Percentiles rank a stretch among this genome's conserved stretches.
phyloP scores from a whole-genome alignment of 2,329 filamentous ascomycete species.

The Cucurbitaria berberidis region DNA sequence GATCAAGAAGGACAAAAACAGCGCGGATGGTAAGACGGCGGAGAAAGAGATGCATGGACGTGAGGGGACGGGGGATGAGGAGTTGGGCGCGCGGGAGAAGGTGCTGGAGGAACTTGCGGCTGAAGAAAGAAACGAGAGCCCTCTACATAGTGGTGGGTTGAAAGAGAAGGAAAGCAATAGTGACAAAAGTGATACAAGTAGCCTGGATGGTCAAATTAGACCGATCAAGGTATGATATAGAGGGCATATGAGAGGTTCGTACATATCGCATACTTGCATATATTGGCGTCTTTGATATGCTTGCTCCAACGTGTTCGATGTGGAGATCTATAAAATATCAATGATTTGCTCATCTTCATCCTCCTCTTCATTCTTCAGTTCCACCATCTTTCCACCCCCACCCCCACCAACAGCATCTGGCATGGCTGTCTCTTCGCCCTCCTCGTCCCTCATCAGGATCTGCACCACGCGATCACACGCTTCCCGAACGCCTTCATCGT shows the following conservation, averaged over 20 bases:
- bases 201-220: constrained; percentile 18
- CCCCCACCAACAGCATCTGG: constrained; percentile 22
- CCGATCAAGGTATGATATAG: constrained; percentile 13
- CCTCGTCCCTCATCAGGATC: constrained; percentile 82
- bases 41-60: constrained; percentile 20
- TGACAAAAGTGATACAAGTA: constrained; percentile 14
- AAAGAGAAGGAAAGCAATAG: constrained; percentile 4
- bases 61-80: constrained; percentile 29
- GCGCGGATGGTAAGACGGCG: constrained; percentile 49
- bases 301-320: neutral
- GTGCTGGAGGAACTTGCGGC: constrained; percentile 34
- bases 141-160: constrained; percentile 11
- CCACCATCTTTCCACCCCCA: constrained; percentile 36
- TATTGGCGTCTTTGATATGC: neutral
- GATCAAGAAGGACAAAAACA: constrained; percentile 49
- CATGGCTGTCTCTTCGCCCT: constrained; percentile 58
- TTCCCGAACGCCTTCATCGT: constrained; percentile 81
- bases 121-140: constrained; percentile 37
- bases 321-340: constrained; percentile 32
- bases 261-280: neutral
- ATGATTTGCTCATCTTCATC: constrained; percentile 48
- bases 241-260: neutral
- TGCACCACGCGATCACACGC: constrained; percentile 90
- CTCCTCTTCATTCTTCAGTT: constrained; percentile 37
- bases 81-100: constrained; percentile 18